Conservation (phyloP, 2,329 filamentous ascomycete species). For the Ascochyta lentis region DNA sequence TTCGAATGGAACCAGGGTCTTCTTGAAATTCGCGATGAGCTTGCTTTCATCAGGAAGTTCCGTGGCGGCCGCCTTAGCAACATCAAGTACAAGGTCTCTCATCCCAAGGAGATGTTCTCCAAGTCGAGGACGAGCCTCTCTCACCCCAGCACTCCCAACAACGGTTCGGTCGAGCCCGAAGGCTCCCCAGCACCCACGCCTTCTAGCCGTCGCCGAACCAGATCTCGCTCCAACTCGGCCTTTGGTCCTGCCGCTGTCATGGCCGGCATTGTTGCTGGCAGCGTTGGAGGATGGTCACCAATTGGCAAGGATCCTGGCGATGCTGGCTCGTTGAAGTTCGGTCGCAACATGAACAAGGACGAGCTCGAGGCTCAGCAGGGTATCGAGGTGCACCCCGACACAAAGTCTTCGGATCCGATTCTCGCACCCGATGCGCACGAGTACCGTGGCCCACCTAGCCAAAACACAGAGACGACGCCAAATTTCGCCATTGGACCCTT, state of each 20-base stretch:
- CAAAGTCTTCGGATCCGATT: conserved; percentile 56
- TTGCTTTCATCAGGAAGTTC: conserved; percentile 79
- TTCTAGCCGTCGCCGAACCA: conserved; percentile 65
- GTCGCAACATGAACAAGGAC: conserved; percentile 39
- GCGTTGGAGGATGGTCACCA: conserved; percentile 79
- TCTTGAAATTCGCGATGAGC: conserved; percentile 78
- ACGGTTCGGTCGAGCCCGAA: conserved; percentile 51
- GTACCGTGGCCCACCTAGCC: conserved; percentile 52
- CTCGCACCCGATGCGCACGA: conserved; percentile 53
- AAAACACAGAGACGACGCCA: conserved; percentile 53
- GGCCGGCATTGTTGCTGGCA: conserved; percentile 82
- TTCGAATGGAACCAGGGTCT: conserved; percentile 72
- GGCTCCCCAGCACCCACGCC: conserved; percentile 56
- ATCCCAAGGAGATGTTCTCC: conserved; percentile 76
- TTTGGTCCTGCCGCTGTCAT: conserved; percentile 78
- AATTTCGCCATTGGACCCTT: conserved; percentile 53
- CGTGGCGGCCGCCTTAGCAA: conserved; percentile 84
- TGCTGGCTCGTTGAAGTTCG: conserved; percentile 51
- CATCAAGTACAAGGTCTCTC: conserved; percentile 77
- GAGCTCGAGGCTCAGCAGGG: conserved; percentile 54
- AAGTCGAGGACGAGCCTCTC: conserved; percentile 67
- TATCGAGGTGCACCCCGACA: conserved; percentile 58
- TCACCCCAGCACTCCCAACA: conserved; percentile 68
- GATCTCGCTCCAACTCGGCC: conserved; percentile 75
- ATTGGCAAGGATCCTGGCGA: conserved; percentile 60